Percentiles rank a stretch among this genome's conserved stretches.
Conservation (phyloP, 139 green algal genomes). For the Volvox reticuliferus region DNA sequence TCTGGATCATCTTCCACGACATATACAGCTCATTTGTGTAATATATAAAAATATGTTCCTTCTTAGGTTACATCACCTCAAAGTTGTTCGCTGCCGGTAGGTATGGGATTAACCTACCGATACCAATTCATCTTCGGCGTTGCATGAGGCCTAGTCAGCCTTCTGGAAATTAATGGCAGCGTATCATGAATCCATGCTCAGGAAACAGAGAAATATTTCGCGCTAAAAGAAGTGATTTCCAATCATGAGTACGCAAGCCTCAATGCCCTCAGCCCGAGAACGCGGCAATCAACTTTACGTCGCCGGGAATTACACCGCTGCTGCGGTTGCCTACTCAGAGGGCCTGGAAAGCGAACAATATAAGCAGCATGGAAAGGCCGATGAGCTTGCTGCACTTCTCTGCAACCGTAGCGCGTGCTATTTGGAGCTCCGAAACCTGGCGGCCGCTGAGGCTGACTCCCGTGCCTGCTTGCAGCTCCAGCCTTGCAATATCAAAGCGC, state of each 20-base stretch:
- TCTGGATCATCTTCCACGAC: too few species aligned
- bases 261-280: not conserved
- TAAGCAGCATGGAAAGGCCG: not conserved
- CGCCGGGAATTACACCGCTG: not conserved
- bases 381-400: constrained; percentile 10
- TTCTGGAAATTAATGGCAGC: too few species aligned
- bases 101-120: too few species aligned
- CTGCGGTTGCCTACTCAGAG: not conserved
- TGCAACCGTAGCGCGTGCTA: constrained; percentile 37
- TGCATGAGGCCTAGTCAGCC: too few species aligned
- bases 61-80: too few species aligned
- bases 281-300: not conserved
- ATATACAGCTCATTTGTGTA: too few species aligned
- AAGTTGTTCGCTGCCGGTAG: too few species aligned
- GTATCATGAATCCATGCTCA: too few species aligned
- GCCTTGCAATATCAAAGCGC: constrained; percentile 28
- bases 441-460: constrained; percentile 24
- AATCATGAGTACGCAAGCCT: not conserved
- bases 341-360: not conserved
- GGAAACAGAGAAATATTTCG: too few species aligned
- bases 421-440: not conserved
- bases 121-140: too few species aligned
- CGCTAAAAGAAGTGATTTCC: too few species aligned
- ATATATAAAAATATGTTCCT: too few species aligned
- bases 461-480: constrained; percentile 20